Evolutionary conservation across 192 early-diverging fungal species (phyloP), one percentile per base, ranked within the genome.

Genomic region (Funneliformis mosseae): DNA sequence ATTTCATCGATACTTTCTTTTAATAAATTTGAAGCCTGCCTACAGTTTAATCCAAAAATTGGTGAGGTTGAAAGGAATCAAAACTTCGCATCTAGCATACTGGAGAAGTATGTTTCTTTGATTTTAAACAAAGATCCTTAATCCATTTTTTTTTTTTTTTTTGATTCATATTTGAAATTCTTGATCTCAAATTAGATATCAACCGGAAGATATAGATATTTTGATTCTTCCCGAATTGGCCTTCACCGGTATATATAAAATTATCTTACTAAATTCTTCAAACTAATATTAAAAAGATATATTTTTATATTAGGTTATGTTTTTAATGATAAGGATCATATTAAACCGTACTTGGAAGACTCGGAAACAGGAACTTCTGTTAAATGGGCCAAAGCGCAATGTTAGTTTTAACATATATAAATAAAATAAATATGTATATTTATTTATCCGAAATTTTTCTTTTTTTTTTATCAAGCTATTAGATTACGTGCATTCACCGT

Each of bases 171-270:
- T 27, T 27, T 27, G 2, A n/a, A 63, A 45, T 38, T 6, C 14
- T 11, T n/a, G 7, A 39, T 68, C 6, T 38, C 48, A 25, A 39
- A n/a, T 60, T 82, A 91, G 90, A 50, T 85, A 83, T 77, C 66
- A 83, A 18, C 83, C 87, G 11, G 87, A 85, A 6, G 87, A 89
- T 46, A 88, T 94, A 1, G 92, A 94, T 81, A 78, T 95, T 18
- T 78, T 96, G 18, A 83, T 96, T 4, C 83, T 95, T 41, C 92
- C 95, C 5, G 95, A 96, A 81, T 88, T 96, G 91, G 89, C 89
- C 6, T 95, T 95, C 79, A 88, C 93, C 45, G 93, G 92, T 92
- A 85, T n/a, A 6, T 18, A 14, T 60, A 0, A n/a, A n/a, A 21
- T 43, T 66, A 33, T 21, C 1, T 77, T 16, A 33, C 11, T 72